A percentile compares a stretch with the other conserved stretches of the same genome.
phyloP scores from a whole-genome alignment of 805 yeast genomes.

The Scheffersomyces coipomensis region DNA sequence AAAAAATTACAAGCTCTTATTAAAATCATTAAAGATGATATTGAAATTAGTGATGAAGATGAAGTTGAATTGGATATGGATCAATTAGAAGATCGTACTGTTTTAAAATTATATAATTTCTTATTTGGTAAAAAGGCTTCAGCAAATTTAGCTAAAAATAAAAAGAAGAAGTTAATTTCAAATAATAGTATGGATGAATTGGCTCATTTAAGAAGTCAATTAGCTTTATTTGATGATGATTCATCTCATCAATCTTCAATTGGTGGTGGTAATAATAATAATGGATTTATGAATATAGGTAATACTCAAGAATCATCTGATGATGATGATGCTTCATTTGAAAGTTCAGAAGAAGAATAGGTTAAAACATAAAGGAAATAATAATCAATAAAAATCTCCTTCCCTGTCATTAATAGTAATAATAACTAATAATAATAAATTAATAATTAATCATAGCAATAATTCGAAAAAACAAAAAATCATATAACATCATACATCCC shows the following conservation, averaged over 20 bases:
- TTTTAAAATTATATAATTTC: conserved; percentile 78
- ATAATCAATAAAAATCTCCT: no score
- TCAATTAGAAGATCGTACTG: conserved; percentile 79
- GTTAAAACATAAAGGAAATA: no score
- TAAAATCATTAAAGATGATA: conserved; percentile 76
- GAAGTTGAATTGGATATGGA: conserved; percentile 94
- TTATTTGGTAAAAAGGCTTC: conserved; percentile 51
- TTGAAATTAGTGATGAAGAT: conserved; percentile 68
- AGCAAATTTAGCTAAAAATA: conserved; percentile 41
- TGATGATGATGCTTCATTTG: conserved; percentile 51
- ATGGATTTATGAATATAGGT: conserved; percentile 30
- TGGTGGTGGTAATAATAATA: conserved; percentile 14
- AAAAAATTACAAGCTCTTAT: conserved; percentile 80
- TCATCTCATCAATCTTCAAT: conserved; percentile 10
- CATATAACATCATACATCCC: no score
- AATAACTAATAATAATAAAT: no score
- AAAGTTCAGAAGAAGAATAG: conserved; percentile 74
- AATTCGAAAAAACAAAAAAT: no score
- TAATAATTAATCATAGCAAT: no score
- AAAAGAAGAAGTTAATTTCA: conserved; percentile 25
- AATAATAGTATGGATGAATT: conserved; percentile 47
- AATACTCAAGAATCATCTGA: conserved; percentile 45
- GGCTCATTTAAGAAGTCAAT: conserved; percentile 59
- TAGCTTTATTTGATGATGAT: conserved; percentile 43
- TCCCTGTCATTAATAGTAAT: no score